Evolutionary conservation across 2,329 filamentous ascomycete species (phyloP), one percentile per base, ranked within the genome.

Genomic region (Cladosporium sp.): DNA sequence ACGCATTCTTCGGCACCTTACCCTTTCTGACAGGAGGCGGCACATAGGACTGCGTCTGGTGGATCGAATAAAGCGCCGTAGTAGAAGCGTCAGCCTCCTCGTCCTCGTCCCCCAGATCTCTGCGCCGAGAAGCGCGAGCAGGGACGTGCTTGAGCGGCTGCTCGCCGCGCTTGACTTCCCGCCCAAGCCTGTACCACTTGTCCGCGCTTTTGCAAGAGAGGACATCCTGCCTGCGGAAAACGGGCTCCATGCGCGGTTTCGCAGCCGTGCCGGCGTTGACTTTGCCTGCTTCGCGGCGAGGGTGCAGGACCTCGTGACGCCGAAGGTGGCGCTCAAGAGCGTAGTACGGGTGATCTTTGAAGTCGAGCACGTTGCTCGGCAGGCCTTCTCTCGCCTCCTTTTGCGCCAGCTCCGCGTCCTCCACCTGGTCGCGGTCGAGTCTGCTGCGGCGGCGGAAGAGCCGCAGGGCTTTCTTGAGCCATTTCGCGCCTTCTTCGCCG

Each of bases 181-280:
- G 79, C 0, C 93, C 93, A 55, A 92, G 72, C 2, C 91, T 83
- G 68, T 93, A 96, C 95, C 93, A 98, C 58, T 87, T 89, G 59
- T 95, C 89, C 3, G 83, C 84, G 56, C 84, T 95, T 56, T 84
- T 81, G 1, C 89, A 89, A 4, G 83, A 64, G 49, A 88, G 83
- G 0, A 98, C 89, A 65, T 97, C 89, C 44, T 77, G 78, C 3
- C 93, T 81, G 19, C 91, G 83, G 66, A 89, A 98, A 0, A 98
- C 85, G 48, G 82, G 81, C 66, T 95, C 91, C 56, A 92, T 72
- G 41, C 76, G 73, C 9, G 65, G 62, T 63, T 57, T 80, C 70
- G 66, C 80, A 76, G 68, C 78, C 13, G 65, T 66, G 2, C 88
- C 86, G 3, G 84, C 81, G 9, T 81, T 82, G 5, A 96, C 81